phyloP scores from a whole-genome alignment of 2,329 filamentous ascomycete species.

The Ceratocystis destructans region DNA sequence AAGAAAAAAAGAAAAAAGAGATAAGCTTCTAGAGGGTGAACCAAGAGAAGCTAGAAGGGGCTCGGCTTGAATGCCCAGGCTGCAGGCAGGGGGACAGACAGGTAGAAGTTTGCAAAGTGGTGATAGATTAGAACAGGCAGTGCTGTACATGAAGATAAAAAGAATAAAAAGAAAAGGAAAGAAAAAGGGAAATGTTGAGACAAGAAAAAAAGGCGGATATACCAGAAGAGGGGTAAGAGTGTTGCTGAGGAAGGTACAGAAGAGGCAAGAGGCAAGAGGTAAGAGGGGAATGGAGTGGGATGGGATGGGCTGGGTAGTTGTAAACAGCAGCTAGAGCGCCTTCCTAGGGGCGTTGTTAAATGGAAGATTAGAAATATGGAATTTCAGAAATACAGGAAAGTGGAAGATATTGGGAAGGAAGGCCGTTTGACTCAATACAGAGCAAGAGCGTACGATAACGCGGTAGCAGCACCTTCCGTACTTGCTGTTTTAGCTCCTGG shows the following conservation, averaged over 20 bases:
- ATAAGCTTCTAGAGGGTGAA: conserved; percentile 1
- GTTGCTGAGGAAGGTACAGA: conserved; percentile 1
- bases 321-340: background rate
- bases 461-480: background rate
- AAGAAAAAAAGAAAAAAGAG: background rate
- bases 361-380: background rate
- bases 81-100: background rate
- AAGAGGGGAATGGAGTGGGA: background rate
- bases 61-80: background rate
- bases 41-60: background rate
- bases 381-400: background rate
- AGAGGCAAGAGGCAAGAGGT: conserved; percentile 2
- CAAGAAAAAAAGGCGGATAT: background rate
- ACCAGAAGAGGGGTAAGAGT: conserved; percentile 1
- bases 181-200: conserved; percentile 4
- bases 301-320: background rate
- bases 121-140: conserved; percentile 2
- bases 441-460: background rate
- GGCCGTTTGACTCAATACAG: background rate
- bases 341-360: background rate
- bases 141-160: conserved; percentile 1
- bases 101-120: background rate
- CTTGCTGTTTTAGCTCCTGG: background rate
- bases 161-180: conserved; percentile 10
- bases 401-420: background rate